Evolutionary conservation across 768 basidiomycete genomes (phyloP).

Genomic region (Phanerochaete carnosa): DNA sequence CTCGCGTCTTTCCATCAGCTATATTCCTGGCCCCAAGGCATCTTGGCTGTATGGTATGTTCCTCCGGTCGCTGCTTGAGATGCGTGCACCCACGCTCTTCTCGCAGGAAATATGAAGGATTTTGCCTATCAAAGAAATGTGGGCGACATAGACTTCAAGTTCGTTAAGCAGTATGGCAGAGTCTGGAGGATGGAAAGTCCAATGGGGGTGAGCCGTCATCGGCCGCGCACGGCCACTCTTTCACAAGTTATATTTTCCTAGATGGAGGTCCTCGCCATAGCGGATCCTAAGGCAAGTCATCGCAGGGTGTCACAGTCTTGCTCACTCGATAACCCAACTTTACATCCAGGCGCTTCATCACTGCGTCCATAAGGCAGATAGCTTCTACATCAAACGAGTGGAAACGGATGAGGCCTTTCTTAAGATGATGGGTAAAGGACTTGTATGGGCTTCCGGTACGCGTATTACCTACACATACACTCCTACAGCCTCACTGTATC

Average conservation of each 20-base stretch:
- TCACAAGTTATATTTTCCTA: background rate
- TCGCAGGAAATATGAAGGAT: constrained; percentile 22
- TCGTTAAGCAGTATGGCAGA: constrained; percentile 24
- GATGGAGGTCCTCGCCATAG: background rate
- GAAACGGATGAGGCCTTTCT: background rate
- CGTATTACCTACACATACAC: background rate
- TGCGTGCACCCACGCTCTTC: background rate
- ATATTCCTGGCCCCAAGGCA: background rate
- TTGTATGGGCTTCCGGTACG: constrained; percentile 8
- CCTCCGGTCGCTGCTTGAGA: background rate
- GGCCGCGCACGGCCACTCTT: background rate
- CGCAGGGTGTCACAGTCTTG: background rate
- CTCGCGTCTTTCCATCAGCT: background rate
- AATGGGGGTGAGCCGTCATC: constrained; percentile 14
- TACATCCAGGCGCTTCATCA: constrained; percentile 30
- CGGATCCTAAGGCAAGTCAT: constrained; percentile 9
- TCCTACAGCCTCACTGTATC: background rate
- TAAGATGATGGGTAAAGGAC: constrained; percentile 4
- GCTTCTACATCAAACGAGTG: constrained; percentile 8
- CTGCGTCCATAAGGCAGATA: constrained; percentile 11
- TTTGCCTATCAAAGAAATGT: constrained; percentile 22
- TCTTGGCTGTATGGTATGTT: background rate
- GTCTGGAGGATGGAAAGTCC: constrained; percentile 19
- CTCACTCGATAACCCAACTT: background rate
- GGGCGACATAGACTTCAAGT: constrained; percentile 29